Conservation (phyloP, 768 basidiomycete genomes). For the Leucosporidium scottii region DNA sequence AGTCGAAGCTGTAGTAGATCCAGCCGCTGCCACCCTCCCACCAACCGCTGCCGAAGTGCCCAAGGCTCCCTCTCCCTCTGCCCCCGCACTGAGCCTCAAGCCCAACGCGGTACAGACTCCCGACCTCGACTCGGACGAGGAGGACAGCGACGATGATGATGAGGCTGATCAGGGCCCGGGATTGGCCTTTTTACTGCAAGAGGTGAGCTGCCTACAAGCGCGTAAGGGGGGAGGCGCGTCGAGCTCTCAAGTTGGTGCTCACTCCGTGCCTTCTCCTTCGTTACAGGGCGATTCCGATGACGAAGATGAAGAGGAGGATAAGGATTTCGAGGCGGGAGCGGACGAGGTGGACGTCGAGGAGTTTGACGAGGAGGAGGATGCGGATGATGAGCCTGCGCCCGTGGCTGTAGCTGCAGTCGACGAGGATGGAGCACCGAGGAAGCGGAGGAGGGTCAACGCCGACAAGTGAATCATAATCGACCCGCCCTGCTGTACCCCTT, state of each 20-base stretch:
- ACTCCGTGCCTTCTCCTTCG: not conserved
- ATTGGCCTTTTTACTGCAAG: slow-evolving; percentile 20
- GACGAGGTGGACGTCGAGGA: slow-evolving; percentile 19
- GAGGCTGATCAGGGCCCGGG: slow-evolving; percentile 30
- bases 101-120: not conserved
- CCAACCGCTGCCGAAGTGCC: too few species aligned
- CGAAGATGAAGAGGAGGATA: not conserved
- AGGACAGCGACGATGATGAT: slow-evolving; percentile 13
- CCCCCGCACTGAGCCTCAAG: not conserved
- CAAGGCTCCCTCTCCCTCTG: not conserved
- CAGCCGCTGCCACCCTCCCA: too few species aligned
- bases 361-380: slow-evolving; percentile 24
- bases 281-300: not conserved
- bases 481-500: too few species aligned
- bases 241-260: too few species aligned
- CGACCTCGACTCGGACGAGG: slow-evolving; percentile 6
- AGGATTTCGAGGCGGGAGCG: not conserved
- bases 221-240: not conserved
- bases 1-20: too few species aligned
- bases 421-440: slow-evolving; percentile 20
- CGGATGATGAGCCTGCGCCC: slow-evolving; percentile 16
- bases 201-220: slow-evolving; percentile 9
- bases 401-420: slow-evolving; percentile 9
- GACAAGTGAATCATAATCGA: too few species aligned
- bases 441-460: slow-evolving; percentile 16